A percentile compares a stretch with the other conserved stretches of the same genome.
Evolutionary conservation across 2,329 filamentous ascomycete species (phyloP).

Genomic region (Blastomyces silverae): DNA sequence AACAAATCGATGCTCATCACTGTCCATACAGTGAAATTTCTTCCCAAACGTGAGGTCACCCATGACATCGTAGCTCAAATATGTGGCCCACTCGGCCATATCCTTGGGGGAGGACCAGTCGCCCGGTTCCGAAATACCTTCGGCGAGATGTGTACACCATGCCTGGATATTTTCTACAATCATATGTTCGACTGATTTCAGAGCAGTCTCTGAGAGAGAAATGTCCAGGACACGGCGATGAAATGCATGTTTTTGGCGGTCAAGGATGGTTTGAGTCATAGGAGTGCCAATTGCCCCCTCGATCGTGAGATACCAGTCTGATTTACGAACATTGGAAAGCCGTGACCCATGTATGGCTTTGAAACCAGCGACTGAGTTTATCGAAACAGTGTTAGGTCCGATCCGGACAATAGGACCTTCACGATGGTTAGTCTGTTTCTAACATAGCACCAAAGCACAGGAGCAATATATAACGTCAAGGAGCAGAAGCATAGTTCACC

Average conservation of each 20-base stretch:
- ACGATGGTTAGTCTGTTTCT: neutral
- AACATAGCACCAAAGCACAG: neutral
- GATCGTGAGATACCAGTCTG: constrained; percentile 35
- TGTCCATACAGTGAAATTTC: constrained; percentile 29
- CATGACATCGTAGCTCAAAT: constrained; percentile 34
- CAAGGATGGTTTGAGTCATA: constrained; percentile 24
- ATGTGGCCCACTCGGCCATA: constrained; percentile 30
- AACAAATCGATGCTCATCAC: constrained; percentile 20
- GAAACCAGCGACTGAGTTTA: constrained; percentile 65
- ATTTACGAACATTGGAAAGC: constrained; percentile 25
- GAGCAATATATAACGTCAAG: neutral
- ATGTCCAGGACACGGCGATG: constrained; percentile 27
- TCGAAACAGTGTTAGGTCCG: constrained; percentile 67
- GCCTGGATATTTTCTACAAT: constrained; percentile 21
- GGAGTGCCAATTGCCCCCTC: constrained; percentile 26
- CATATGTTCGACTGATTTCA: constrained; percentile 23
- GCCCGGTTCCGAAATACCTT: constrained; percentile 21
- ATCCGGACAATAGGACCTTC: constrained; percentile 60
- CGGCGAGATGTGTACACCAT: constrained; percentile 20
- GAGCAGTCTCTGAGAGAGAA: constrained; percentile 29
- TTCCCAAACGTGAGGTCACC: constrained; percentile 34
- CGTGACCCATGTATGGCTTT: constrained; percentile 47
- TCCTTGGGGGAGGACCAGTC: constrained; percentile 23
- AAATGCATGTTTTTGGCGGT: constrained; percentile 22
- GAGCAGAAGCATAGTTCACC: constrained; percentile 30